Conservation (phyloP, 1,139 yeast genomes). For the Blastobotrys persicus region DNA sequence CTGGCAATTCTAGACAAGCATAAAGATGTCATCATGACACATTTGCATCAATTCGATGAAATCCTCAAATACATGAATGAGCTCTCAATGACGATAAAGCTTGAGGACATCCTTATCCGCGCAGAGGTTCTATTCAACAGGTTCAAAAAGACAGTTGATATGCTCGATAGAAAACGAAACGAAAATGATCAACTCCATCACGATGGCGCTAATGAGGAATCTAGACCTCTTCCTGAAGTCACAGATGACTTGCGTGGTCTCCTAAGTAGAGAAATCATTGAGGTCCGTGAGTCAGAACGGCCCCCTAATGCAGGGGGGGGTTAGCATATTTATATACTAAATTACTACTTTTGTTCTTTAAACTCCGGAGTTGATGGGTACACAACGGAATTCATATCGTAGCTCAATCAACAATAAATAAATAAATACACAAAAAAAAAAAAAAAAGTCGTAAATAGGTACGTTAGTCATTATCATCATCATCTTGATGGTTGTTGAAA, state of each 20-base stretch:
- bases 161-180: constrained; percentile 62
- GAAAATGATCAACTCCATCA: constrained; percentile 28
- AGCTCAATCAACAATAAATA: too few species aligned
- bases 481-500: not conserved
- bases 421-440: not conserved
- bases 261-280: constrained; percentile 56
- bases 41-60: constrained; percentile 79
- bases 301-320: constrained; percentile 42
- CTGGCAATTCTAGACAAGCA: constrained; percentile 84
- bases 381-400: too few species aligned
- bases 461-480: not conserved
- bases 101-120: constrained; percentile 71
- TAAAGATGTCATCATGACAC: constrained; percentile 71
- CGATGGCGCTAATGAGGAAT: constrained; percentile 13
- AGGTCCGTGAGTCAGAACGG: constrained; percentile 57
- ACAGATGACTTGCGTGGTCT: constrained; percentile 58
- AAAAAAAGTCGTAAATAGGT: not conserved
- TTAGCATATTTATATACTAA: constrained; percentile 17
- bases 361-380: too few species aligned
- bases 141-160: constrained; percentile 73
- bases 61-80: constrained; percentile 92
- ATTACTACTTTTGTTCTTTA: not conserved
- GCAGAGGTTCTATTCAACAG: constrained; percentile 79
- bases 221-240: constrained; percentile 34
- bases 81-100: constrained; percentile 68